Conservation (phyloP, 192 early-diverging fungal genomes). For the Backusella liffmaniae region DNA sequence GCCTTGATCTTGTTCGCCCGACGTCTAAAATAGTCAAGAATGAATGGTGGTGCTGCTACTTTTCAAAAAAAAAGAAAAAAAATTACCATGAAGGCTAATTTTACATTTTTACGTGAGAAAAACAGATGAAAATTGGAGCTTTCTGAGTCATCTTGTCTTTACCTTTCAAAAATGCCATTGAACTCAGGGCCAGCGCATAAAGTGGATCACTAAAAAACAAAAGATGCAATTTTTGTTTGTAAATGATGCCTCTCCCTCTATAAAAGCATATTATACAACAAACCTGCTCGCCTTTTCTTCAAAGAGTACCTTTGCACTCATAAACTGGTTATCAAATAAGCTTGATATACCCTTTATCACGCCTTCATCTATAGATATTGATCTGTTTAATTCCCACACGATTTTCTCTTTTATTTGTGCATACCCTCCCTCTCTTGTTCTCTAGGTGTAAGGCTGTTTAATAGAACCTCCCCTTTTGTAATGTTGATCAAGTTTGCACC, state of each 20-base stretch:
- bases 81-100: constrained; percentile 23
- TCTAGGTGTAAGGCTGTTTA: constrained; percentile 23
- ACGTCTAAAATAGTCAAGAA: constrained; percentile 33
- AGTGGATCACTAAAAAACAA: constrained; percentile 41
- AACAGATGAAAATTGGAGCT: background rate
- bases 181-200: constrained; percentile 50
- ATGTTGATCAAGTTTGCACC: constrained; percentile 20
- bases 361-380: constrained; percentile 16
- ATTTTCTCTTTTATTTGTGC: background rate
- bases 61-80: too few species aligned
- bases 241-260: background rate
- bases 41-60: background rate
- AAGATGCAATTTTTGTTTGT: background rate
- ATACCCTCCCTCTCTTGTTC: constrained; percentile 36
- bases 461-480: constrained; percentile 15
- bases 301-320: constrained; percentile 23
- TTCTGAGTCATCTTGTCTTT: background rate
- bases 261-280: background rate
- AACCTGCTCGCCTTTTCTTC: constrained; percentile 21
- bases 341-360: constrained; percentile 24
- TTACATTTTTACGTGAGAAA: background rate
- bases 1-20: constrained; percentile 48
- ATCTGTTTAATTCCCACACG: too few species aligned
- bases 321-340: constrained; percentile 36
- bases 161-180: constrained; percentile 58